Percentiles rank a stretch among this genome's conserved stretches.
These are phyloP conservation scores for Monosporozyma servazzii DNA, from an alignment of 805 yeast genomes.

Conservation along the genomic window DNA sequence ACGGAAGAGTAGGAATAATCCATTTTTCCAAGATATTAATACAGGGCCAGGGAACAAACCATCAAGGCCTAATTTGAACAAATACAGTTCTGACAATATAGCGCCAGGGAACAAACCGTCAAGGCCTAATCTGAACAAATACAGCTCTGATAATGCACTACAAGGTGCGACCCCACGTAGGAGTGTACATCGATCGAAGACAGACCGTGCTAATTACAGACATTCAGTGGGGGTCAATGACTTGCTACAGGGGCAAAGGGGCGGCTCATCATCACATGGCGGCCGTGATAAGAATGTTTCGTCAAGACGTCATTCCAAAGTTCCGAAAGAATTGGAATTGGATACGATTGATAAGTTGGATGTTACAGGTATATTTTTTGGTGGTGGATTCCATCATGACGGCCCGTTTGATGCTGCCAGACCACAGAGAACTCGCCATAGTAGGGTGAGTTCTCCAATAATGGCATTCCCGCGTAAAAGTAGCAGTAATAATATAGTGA, in stretches of 20 bases:
- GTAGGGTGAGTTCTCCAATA: conserved; percentile 75
- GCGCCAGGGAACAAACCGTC: neutral
- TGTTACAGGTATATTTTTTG: conserved; percentile 87
- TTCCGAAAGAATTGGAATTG: conserved; percentile 28
- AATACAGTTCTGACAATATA: neutral
- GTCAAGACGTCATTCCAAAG: neutral
- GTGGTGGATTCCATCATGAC: conserved; percentile 93
- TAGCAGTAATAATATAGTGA: conserved; percentile 43
- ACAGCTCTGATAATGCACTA: neutral
- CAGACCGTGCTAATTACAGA: neutral
- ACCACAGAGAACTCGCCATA: conserved; percentile 76
- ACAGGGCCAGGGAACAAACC: neutral
- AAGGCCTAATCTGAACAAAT: neutral
- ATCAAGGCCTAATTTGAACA: neutral
- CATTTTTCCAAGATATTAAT: neutral
- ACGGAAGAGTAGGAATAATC: neutral
- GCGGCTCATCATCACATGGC: neutral
- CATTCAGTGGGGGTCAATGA: neutral
- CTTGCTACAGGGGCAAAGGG: neutral
- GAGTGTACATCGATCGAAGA: neutral
- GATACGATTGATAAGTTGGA: conserved; percentile 92
- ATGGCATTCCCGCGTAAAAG: conserved; percentile 93
- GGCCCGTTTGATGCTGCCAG: conserved; percentile 99
- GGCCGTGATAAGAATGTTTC: neutral
- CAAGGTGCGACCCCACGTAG: neutral